A percentile compares a stretch with the other conserved stretches of the same genome.
Conservation (phyloP, 1,284 basidiomycete genomes). For the Ceratobasidium sp. region DNA sequence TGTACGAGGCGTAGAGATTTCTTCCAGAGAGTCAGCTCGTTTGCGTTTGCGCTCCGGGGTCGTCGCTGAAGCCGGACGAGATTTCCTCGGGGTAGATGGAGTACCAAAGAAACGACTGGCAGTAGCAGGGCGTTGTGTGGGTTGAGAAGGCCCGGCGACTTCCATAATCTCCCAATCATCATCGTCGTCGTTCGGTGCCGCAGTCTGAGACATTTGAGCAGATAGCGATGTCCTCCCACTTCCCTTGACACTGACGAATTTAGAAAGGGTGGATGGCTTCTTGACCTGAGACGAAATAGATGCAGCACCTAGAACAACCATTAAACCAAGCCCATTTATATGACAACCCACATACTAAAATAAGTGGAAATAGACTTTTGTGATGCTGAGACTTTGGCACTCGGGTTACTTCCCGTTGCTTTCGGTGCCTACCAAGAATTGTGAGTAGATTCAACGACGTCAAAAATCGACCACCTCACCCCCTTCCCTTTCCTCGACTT, state of each 20-base stretch:
- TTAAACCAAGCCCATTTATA: constrained; percentile 42
- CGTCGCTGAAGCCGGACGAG: constrained; percentile 56
- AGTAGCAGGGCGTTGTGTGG: not conserved
- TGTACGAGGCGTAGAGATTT: constrained; percentile 45
- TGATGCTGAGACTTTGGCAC: constrained; percentile 54
- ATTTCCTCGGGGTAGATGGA: constrained; percentile 45
- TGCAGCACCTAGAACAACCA: constrained; percentile 33
- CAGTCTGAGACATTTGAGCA: constrained; percentile 27
- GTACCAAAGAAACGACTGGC: constrained; percentile 46
- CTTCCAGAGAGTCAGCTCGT: constrained; percentile 60
- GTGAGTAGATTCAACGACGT: constrained; percentile 53
- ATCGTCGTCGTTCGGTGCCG: constrained; percentile 35
- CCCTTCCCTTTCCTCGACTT: constrained; percentile 58
- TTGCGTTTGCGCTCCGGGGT: constrained; percentile 60
- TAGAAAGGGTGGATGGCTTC: constrained; percentile 15
- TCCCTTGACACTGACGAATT: constrained; percentile 33
- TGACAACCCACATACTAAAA: constrained; percentile 18
- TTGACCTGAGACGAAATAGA: constrained; percentile 50
- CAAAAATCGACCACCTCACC: constrained; percentile 56
- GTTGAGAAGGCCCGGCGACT: constrained; percentile 28
- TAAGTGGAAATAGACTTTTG: constrained; percentile 48
- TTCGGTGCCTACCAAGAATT: constrained; percentile 63
- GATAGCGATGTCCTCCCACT: constrained; percentile 36
- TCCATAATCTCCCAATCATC: constrained; percentile 45
- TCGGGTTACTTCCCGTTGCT: constrained; percentile 67